Conservation (phyloP, 768 basidiomycete genomes). For the Artomyces pyxidatus region DNA sequence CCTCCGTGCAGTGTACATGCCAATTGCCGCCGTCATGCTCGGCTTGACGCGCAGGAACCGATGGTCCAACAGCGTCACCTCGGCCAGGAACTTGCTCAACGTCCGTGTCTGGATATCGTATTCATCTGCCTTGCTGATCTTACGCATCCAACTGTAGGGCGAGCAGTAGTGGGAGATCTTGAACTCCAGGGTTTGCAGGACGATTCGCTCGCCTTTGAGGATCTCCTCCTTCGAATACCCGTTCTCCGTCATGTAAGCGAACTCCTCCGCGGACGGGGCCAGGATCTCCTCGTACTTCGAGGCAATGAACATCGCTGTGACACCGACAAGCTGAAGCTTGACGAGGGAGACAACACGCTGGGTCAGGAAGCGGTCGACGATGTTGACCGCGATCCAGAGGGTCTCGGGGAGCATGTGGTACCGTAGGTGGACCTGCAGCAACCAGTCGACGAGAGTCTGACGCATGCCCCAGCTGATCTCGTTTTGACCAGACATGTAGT, state of each 20-base stretch:
- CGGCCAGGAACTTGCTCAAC: slow-evolving; percentile 94
- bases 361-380: slow-evolving; percentile 71
- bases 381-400: slow-evolving; percentile 97
- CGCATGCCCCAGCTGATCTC: slow-evolving; percentile 95
- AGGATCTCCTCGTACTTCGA: slow-evolving; percentile 99
- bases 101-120: slow-evolving; percentile 98
- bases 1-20: slow-evolving; percentile 91
- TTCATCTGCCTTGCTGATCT: slow-evolving; percentile 97
- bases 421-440: slow-evolving; percentile 92
- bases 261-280: slow-evolving; percentile 95
- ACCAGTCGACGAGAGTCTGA: slow-evolving; percentile 95
- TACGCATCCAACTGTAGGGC: slow-evolving; percentile 98
- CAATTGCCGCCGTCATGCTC: slow-evolving; percentile 87
- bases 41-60: slow-evolving; percentile 92
- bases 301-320: slow-evolving; percentile 98
- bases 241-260: slow-evolving; percentile 96
- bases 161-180: slow-evolving; percentile 96
- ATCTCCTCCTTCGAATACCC: slow-evolving; percentile 94
- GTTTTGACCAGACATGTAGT: slow-evolving; percentile 90
- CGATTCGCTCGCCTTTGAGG: slow-evolving; percentile 94
- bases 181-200: slow-evolving; percentile 93
- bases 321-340: slow-evolving; percentile 92
- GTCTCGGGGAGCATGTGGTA: slow-evolving; percentile 99
- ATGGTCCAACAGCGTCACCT: slow-evolving; percentile 89
- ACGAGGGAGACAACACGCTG: slow-evolving; percentile 66